Evolutionary conservation across 768 basidiomycete species (phyloP), one percentile per base, ranked within the genome.

Genomic region (Boletus sp.): DNA sequence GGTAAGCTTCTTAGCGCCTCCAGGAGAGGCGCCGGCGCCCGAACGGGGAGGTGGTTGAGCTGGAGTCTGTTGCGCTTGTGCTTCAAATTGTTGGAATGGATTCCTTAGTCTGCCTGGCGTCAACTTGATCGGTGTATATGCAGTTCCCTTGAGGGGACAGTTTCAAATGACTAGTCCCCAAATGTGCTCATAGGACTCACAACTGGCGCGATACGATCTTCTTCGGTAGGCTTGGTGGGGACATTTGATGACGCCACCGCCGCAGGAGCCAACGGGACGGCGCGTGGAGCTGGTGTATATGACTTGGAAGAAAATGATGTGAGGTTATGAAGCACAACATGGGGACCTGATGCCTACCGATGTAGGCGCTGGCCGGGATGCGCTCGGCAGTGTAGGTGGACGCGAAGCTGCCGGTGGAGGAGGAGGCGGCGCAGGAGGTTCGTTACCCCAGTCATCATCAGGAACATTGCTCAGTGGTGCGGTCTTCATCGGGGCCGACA

Each of bases 41-140:
- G 57, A 27, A 67, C 57, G 53, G 53, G 58, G 8, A 63, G 59
- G n/a, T 63, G 62, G 72, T 55, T n/a, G 72, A n/a, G 17, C 70
- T 11, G 60, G 55, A n/a, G 42, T 13, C 59, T 62, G 60, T 45
- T 74, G 72, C n/a, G 74, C 57, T 53, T 83, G 79, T 50, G 79
- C 78, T 63, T 81, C 80, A 47, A 81, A 77, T 4, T 80, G 77
- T 9, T 83, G 83, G 61, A 93, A 93, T 1, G 88, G 89, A 66
- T 93, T 96, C 60, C 75, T 88, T 48, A 98, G 79, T 70, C 87
- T 98, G 71, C 87, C 93, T 0, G 96, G 96, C 23, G 87, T 79
- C 9, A 98, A 78, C 48, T 82, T 82, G 55, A 98, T 92, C 3
- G 96, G 96, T 1, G 86, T 90, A 67, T 94, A 98, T 0, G 87